Evolutionary conservation across 2,329 filamentous ascomycete genomes (phyloP).

Genomic region (Taxawa tesnikishii): DNA sequence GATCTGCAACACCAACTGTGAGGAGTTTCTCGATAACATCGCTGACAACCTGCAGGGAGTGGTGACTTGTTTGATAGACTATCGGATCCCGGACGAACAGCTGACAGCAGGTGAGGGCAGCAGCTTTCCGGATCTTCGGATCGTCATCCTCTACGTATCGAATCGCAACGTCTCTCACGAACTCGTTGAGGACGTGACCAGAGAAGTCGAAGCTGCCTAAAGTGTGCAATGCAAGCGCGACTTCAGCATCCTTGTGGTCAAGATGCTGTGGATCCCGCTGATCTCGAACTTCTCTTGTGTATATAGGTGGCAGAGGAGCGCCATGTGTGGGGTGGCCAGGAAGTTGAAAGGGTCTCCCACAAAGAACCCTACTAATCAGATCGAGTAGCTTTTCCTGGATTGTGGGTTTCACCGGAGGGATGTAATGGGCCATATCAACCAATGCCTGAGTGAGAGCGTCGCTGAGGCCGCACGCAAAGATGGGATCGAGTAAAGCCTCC

Average conservation of each 20-base stretch:
- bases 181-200: constrained; percentile 89
- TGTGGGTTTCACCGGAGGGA: constrained; percentile 80
- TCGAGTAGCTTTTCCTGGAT: constrained; percentile 92
- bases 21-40: constrained; percentile 96
- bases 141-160: constrained; percentile 97
- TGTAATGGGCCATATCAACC: constrained; percentile 98
- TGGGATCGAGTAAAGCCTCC: constrained; percentile 86
- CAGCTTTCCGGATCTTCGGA: constrained; percentile 82
- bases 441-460: constrained; percentile 89
- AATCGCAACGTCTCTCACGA: constrained; percentile 94
- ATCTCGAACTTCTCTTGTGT: constrained; percentile 55
- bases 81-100: constrained; percentile 95
- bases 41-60: constrained; percentile 91
- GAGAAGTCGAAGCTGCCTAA: constrained; percentile 96
- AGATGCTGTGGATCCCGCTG: constrained; percentile 73
- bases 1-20: constrained; percentile 87
- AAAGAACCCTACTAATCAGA: constrained; percentile 87
- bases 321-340: constrained; percentile 83
- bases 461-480: constrained; percentile 91
- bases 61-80: constrained; percentile 92
- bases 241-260: constrained; percentile 69
- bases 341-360: constrained; percentile 82
- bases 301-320: constrained; percentile 68
- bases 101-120: constrained; percentile 93
- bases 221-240: constrained; percentile 86